Evolutionary conservation across 129 eudicot genomes (phyloP), one percentile per base, ranked within the genome.

Genomic region (Helianthus tuberosus): DNA sequence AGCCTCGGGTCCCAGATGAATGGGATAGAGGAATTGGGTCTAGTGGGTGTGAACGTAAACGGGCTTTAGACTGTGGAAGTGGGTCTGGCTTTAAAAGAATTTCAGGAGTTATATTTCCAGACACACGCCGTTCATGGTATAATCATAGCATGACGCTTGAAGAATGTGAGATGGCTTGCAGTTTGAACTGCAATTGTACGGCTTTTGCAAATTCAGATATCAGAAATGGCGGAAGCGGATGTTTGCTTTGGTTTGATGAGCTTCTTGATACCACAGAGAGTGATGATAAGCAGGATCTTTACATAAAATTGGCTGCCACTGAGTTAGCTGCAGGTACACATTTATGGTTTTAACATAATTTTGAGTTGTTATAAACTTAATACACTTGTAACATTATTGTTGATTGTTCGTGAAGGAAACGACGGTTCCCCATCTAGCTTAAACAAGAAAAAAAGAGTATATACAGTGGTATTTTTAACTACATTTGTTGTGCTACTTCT

Each of bases 171-270:
- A 48, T 1, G 14, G 75, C 11, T 17, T 86, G 96, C 76, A 61
- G 58, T 67, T 77, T 32, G 44, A 76, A 84, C 16, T 86, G 96
- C 47, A 68, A 76, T 5, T 89, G 95, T 63, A 43, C 66, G 9
- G 89, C 87, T 39, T 86, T 79, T 39, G 48, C 89, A 47, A 72
- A 81, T 53, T 39, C 75, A 13, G 71, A 83, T 43, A 75, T 74
- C 8, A 70, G 70, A 11, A 68, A 77, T 9, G 76, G 78, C 0
- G 88, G 95, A 2, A 80, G 66, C 50, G 89, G 91, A 51, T 89
- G 96, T 57, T 79, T 86, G 76, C 46, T 79, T 17, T 89, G 91
- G 91, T 79, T 67, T 51, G 79, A 60, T 13, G 86, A 82, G 48
- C 63, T 89, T 64, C 25, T 89, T 29, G 84, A 80, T 54, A 68